Base-by-base conservation (phyloP, 345 rosid species). In the Punica granatum region DNA sequence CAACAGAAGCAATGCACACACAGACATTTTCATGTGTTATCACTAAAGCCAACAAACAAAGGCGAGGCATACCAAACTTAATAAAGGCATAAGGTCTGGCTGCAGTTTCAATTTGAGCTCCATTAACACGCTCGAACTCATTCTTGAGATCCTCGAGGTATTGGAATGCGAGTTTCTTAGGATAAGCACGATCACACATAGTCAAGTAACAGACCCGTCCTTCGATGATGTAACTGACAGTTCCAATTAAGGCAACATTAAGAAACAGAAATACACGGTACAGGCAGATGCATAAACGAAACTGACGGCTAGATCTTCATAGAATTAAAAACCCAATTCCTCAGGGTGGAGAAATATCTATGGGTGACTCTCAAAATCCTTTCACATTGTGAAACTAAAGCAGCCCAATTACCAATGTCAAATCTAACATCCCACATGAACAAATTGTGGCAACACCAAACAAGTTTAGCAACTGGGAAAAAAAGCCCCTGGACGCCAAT, bases 31-130 rank as follows among this genome's bases (percentile, higher is more conserved):
- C 41, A 42, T 31, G 31, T n/a, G 16, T 31, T 2, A 9, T 15
- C 46, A 48, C 53, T 42, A 26, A 21, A 49, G 16, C 34, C 25
- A 11, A 51, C 12, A 36, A 41, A 31, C 10, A 51, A 37, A 36
- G 48, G 71, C 71, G 7, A 33, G 42, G 73, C 75, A 65, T 74
- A 95, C 99, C 98, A 74, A 95, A 95, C 79, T 92, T 95, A 65
- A 92, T 90, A 76, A 95, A 95, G 62, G 99, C 98, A 82, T 95
- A 92, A 46, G 99, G 98, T 76, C 97, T 85, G 68, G 99, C 99
- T 64, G 98, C 98, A 65, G 99, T 95, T 77, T 92, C 98, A 67
- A 87, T 92, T 63, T 88, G 86, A 62, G 88, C 81, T 63, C 90
- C 99, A 72, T 95, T 92, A 60, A 88, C 94, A 73, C 91, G 96